phyloP scores from a whole-genome alignment of 169 alveolate species.

The Plasmodium blacklocki region DNA sequence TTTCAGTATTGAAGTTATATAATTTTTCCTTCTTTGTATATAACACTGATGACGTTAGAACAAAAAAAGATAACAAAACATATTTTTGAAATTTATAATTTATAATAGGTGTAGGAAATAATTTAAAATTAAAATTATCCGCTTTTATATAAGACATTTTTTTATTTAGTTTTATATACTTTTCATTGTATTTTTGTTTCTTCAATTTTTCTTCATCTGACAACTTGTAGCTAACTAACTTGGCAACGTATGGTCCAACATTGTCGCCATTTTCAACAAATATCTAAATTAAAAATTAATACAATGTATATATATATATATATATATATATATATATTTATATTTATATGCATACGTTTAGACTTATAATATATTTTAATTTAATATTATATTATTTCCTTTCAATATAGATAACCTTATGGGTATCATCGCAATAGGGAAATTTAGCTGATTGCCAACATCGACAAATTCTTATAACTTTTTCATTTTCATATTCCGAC shows the following conservation, averaged over 20 bases:
- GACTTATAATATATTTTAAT: not conserved
- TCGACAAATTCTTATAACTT: constrained; percentile 85
- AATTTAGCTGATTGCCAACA: constrained; percentile 90
- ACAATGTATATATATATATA: not conserved
- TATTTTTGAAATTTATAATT: constrained; percentile 35
- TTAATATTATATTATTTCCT: not conserved
- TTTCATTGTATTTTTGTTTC: constrained; percentile 56
- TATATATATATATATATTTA: not conserved
- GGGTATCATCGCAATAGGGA: constrained; percentile 91
- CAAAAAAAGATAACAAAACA: constrained; percentile 23
- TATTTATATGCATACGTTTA: not conserved
- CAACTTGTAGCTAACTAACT: constrained; percentile 44
- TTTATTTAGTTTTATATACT: constrained; percentile 54
- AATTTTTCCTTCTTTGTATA: constrained; percentile 40
- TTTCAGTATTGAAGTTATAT: not conserved
- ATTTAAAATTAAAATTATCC: constrained; percentile 10
- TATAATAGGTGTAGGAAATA: not conserved
- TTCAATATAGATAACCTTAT: constrained; percentile 79
- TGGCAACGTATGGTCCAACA: constrained; percentile 86
- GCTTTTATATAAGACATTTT: constrained; percentile 19
- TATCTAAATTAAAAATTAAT: constrained; percentile 44
- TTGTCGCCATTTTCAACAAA: constrained; percentile 84
- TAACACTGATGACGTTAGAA: constrained; percentile 34
- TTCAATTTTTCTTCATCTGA: constrained; percentile 65
- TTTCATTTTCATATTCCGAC: constrained; percentile 79